A percentile compares a stretch with the other conserved stretches of the same genome.
phyloP scores from a whole-genome alignment of 169 alveolate species.

The Plasmodium gonderi region DNA sequence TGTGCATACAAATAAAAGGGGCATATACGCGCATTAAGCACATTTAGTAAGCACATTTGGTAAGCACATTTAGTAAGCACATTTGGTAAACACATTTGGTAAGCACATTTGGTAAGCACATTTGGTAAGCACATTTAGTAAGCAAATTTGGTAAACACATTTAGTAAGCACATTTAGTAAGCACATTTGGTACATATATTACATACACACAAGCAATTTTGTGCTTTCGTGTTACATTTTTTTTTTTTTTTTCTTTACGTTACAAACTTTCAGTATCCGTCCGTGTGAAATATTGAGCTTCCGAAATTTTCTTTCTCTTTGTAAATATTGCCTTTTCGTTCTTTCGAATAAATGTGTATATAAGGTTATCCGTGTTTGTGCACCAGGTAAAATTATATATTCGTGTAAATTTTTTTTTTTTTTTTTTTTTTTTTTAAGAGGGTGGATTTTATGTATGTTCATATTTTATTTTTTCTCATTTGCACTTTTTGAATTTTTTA shows the following conservation, averaged over 20 bases:
- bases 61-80: too few species aligned
- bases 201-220: too few species aligned
- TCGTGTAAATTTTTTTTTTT: neutral
- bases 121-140: too few species aligned
- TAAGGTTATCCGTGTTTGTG: slow-evolving; percentile 19
- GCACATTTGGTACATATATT: too few species aligned
- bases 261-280: slow-evolving; percentile 29
- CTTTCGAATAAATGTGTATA: neutral
- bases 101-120: too few species aligned
- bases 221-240: neutral
- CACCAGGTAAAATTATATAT: slow-evolving; percentile 23
- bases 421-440: neutral
- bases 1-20: too few species aligned
- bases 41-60: too few species aligned
- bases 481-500: slow-evolving; percentile 16
- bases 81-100: too few species aligned
- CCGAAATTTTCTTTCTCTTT: neutral
- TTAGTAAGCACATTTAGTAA: too few species aligned
- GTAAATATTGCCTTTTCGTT: slow-evolving; percentile 5
- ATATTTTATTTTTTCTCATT: slow-evolving; percentile 29
- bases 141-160: too few species aligned
- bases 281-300: neutral
- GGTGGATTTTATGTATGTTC: neutral
- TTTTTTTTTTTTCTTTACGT: slow-evolving; percentile 15
- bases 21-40: too few species aligned